Base-by-base conservation (phyloP, 768 basidiomycete genomes). In the Tylopilus intermedius region DNA sequence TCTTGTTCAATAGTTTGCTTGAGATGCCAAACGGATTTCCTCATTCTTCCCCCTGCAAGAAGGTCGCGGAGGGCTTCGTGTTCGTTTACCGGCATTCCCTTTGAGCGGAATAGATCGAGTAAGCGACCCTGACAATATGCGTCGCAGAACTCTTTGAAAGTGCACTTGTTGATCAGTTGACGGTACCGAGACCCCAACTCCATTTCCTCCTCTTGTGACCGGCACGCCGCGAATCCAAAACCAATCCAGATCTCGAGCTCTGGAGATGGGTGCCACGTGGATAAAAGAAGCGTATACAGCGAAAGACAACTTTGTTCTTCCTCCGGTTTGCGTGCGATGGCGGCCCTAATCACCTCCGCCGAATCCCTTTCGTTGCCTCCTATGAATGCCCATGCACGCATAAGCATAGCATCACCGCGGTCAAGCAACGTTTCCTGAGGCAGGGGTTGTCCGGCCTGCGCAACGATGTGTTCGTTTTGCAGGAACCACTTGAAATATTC, bases 181-280 rank as follows among this genome's bases (percentile, higher is more conserved):
- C 6, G 21, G 24, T 53, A 53, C 18, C 3, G 8, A 15, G 9
- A 13, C 15, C 32, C 2, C 33, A 48, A 21, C 39, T 15, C 24
- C 46, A 47, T 35, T 24, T 53, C 52, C 8, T 42, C 46, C 15
- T 29, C 30, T n/a, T 41, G 39, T 2, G 51, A 47, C 1, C 4
- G 42, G 33, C 51, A 47, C 10, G 40, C 41, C 11, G 46, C 51
- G 40, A 53, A 53, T 37, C 51, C 51, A 13, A 47, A 53, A 22
- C 35, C 18, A n/a, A 53, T 4, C 45, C 45, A 47, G 32, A 42
- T 11, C 0, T 29, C 13, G 37, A 46, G 37, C 24, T 32, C 21
- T 1, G 51, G 44, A 8, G 46, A 22, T 11, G 52, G 52, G 41
- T 27, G 27, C 30, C 24, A 43, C 14, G 11, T 30, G 13, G 46